Evolutionary conservation across 1,284 basidiomycete genomes (phyloP).

Genomic region (Bothia castanella): DNA sequence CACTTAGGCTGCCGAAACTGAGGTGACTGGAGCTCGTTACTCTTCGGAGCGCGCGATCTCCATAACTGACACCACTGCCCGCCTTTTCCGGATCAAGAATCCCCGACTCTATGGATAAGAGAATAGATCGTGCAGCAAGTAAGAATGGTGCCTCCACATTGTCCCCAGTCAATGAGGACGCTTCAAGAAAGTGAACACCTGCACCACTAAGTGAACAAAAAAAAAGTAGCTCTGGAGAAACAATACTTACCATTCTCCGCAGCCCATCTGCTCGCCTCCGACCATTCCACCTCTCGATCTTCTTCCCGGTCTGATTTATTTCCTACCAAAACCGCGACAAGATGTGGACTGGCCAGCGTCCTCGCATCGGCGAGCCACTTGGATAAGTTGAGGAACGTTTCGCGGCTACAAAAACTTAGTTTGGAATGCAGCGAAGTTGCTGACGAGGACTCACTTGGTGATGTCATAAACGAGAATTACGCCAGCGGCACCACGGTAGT

Average conservation of each 20-base stretch:
- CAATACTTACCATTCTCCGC: slow-evolving; percentile 74
- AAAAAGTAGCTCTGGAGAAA: neutral
- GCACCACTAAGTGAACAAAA: slow-evolving; percentile 8
- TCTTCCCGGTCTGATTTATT: slow-evolving; percentile 95
- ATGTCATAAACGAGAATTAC: slow-evolving; percentile 96
- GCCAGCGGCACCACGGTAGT: slow-evolving; percentile 95
- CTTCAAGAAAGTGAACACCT: slow-evolving; percentile 92
- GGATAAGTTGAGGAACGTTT: slow-evolving; percentile 76
- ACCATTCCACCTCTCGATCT: slow-evolving; percentile 90
- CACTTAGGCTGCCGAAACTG: slow-evolving; percentile 75
- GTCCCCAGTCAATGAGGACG: slow-evolving; percentile 88
- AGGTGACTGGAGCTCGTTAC: slow-evolving; percentile 81
- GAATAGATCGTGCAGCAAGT: slow-evolving; percentile 84
- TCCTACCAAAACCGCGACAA: slow-evolving; percentile 89
- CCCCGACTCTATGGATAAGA: slow-evolving; percentile 92
- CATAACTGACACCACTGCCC: slow-evolving; percentile 94
- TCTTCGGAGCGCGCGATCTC: slow-evolving; percentile 84
- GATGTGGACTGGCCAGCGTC: slow-evolving; percentile 82
- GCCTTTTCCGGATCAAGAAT: slow-evolving; percentile 88
- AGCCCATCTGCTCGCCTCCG: slow-evolving; percentile 93
- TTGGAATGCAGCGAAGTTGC: slow-evolving; percentile 10
- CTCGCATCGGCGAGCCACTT: slow-evolving; percentile 91
- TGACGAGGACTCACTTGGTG: slow-evolving; percentile 63
- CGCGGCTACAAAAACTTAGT: slow-evolving; percentile 49
- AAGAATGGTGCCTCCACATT: slow-evolving; percentile 94